Conservation (phyloP, 768 basidiomycete genomes). For the Steccherinum ochraceum region DNA sequence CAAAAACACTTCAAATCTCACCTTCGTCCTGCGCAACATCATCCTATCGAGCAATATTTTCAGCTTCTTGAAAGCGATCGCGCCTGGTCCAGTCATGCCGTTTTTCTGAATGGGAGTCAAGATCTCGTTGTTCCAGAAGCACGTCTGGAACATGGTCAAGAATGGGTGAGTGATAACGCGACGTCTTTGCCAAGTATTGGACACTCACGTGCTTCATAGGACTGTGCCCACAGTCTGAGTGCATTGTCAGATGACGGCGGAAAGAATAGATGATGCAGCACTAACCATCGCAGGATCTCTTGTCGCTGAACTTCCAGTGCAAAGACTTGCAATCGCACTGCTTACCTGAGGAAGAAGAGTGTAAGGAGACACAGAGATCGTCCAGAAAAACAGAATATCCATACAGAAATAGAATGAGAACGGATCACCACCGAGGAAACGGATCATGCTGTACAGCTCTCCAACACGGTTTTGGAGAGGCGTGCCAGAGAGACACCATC, state of each 20-base stretch:
- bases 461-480: slow-evolving; percentile 98
- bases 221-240: slow-evolving; percentile 71
- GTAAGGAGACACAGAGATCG: slow-evolving; percentile 3
- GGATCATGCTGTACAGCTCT: slow-evolving; percentile 90
- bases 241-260: background rate
- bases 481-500: slow-evolving; percentile 96
- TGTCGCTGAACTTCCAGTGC: slow-evolving; percentile 90
- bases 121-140: slow-evolving; percentile 97
- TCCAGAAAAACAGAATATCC: slow-evolving; percentile 18
- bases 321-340: slow-evolving; percentile 89
- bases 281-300: slow-evolving; percentile 75
- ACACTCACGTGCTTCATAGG: slow-evolving; percentile 72
- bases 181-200: too few species aligned
- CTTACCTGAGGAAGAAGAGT: slow-evolving; percentile 53
- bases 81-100: slow-evolving; percentile 77
- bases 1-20: slow-evolving; percentile 19
- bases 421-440: slow-evolving; percentile 90
- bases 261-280: slow-evolving; percentile 3
- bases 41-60: slow-evolving; percentile 84
- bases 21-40: slow-evolving; percentile 93
- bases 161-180: background rate
- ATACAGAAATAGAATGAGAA: slow-evolving; percentile 89
- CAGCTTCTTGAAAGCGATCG: slow-evolving; percentile 85
- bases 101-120: slow-evolving; percentile 92
- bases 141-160: slow-evolving; percentile 72